These are phyloP conservation scores for Paralagenidium karlingii DNA, from an alignment of 352 stramenopile genomes.

Conservation along the genomic window DNA sequence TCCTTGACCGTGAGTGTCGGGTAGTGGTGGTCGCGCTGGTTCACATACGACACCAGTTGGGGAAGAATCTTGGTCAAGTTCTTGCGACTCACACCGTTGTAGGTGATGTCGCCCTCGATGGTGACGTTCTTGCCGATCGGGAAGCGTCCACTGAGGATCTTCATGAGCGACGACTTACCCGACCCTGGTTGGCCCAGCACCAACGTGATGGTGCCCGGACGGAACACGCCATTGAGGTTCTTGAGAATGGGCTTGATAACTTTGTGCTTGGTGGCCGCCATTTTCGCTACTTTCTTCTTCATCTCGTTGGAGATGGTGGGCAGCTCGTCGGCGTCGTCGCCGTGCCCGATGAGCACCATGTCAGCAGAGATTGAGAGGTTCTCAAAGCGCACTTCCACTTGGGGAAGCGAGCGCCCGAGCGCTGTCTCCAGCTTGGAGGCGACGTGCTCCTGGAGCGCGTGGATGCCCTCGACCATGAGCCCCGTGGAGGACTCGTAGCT, in stretches of 20 bases:
- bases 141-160: constrained; percentile 27
- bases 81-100: constrained; percentile 17
- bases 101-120: constrained; percentile 24
- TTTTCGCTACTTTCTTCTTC: constrained; percentile 15
- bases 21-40: constrained; percentile 78
- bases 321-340: constrained; percentile 4
- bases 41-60: constrained; percentile 22
- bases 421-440: constrained; percentile 23
- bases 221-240: constrained; percentile 14
- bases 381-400: constrained; percentile 45
- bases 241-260: constrained; percentile 14
- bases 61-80: constrained; percentile 14
- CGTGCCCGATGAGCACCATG: constrained; percentile 3
- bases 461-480: no score
- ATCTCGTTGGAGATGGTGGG: constrained; percentile 24
- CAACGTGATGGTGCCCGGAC: constrained; percentile 8
- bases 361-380: constrained; percentile 36
- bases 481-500: no score
- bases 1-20: constrained; percentile 85
- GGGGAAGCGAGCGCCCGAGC: constrained; percentile 27
- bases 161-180: constrained; percentile 29
- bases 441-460: constrained; percentile 2
- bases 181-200: constrained; percentile 14
- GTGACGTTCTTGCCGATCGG: constrained; percentile 22
- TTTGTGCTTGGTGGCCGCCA: constrained; percentile 24